Percentiles rank a stretch among this genome's conserved stretches.
Conservation (phyloP, 495 filamentous ascomycete species). For the Hyphodiscus hymeniophilus region DNA sequence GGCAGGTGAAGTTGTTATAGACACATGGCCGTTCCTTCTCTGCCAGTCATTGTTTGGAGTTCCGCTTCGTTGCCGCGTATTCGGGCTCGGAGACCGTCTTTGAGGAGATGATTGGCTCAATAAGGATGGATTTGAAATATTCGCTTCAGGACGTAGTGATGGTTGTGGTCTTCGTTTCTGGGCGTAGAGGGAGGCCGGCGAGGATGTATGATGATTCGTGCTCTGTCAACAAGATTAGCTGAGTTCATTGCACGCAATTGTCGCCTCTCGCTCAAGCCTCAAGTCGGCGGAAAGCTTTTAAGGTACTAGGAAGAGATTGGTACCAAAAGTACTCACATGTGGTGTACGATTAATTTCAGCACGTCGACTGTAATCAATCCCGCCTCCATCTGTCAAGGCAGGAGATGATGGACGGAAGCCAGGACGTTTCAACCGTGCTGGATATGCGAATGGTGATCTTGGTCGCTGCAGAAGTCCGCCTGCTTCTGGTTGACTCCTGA, state of each 20-base stretch:
- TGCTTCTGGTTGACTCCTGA: constrained; percentile 32
- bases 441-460: constrained; percentile 55
- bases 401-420: constrained; percentile 58
- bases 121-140: constrained; percentile 28
- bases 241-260: background rate
- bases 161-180: constrained; percentile 27
- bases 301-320: too few species aligned
- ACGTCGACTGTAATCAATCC: constrained; percentile 40
- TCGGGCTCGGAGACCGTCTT: constrained; percentile 21
- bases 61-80: constrained; percentile 5
- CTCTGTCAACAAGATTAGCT: constrained; percentile 26
- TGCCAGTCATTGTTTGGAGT: constrained; percentile 6
- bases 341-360: constrained; percentile 38
- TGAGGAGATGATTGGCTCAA: constrained; percentile 22
- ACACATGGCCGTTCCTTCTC: constrained; percentile 3
- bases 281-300: too few species aligned
- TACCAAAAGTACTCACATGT: constrained; percentile 37
- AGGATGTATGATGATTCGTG: constrained; percentile 33
- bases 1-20: constrained; percentile 18
- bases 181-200: constrained; percentile 28
- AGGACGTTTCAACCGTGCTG: constrained; percentile 54
- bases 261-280: too few species aligned
- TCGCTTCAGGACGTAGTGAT: constrained; percentile 27
- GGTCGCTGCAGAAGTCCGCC: constrained; percentile 37
- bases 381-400: constrained; percentile 42